Conservation (phyloP, 164 flowering plant species). For the Taxillus chinensis region DNA sequence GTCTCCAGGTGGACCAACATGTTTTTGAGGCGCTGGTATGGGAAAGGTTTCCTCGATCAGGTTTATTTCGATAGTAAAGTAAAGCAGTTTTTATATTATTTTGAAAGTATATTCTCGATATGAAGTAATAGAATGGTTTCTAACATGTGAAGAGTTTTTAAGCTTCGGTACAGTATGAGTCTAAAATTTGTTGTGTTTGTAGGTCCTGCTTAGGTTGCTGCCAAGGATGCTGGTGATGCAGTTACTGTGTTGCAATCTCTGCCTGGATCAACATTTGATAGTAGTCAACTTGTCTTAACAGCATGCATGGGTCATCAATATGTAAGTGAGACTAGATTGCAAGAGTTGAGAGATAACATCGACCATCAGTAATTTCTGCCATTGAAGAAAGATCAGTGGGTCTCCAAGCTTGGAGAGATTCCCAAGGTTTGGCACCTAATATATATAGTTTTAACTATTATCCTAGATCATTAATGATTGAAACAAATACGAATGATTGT, state of each 20-base stretch:
- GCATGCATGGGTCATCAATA: constrained; percentile 61
- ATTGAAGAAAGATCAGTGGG: constrained; percentile 82
- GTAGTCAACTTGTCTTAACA: constrained; percentile 43
- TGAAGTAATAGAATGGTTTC: background rate
- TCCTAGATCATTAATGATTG: constrained; percentile 39
- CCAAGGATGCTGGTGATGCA: too few relatives aligned
- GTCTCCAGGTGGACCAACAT: constrained; percentile 80
- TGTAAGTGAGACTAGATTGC: constrained; percentile 62
- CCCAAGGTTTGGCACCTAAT: constrained; percentile 74
- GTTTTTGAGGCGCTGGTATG: constrained; percentile 94
- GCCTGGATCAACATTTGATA: constrained; percentile 96
- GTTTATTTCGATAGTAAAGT: constrained; percentile 27
- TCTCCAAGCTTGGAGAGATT: constrained; percentile 12
- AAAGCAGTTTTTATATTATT: too few relatives aligned
- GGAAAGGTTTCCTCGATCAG: constrained; percentile 78
- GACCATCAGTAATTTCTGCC: constrained; percentile 54
- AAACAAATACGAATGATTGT: constrained; percentile 22
- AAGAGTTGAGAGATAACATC: constrained; percentile 63
- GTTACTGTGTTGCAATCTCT: constrained; percentile 9
- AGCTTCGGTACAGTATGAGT: too few relatives aligned
- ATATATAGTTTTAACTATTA: constrained; percentile 69
- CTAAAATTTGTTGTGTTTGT: too few relatives aligned
- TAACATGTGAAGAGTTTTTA: too few relatives aligned
- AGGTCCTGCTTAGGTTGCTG: too few relatives aligned
- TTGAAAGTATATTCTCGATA: background rate